Conservation (phyloP, 2,329 filamentous ascomycete species). For the Aspergillus sp. region DNA sequence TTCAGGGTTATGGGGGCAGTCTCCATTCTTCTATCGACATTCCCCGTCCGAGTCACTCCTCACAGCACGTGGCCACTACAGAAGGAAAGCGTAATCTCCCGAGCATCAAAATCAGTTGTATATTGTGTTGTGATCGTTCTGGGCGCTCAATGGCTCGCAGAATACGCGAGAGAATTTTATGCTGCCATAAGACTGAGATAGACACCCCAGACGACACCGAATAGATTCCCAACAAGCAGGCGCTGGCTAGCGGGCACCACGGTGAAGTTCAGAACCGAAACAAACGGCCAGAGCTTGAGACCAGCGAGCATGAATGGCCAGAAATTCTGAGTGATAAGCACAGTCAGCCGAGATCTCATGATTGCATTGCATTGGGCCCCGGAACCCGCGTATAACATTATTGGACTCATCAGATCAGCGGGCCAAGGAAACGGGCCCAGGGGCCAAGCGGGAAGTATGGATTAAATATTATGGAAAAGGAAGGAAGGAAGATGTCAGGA, state of each 20-base stretch:
- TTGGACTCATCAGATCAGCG: background rate
- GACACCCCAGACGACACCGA: conserved; percentile 41
- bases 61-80: no score
- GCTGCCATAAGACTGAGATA: conserved; percentile 37
- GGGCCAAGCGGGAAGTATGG: background rate
- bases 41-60: no score
- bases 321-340: conserved; percentile 30
- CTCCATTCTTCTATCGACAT: no score
- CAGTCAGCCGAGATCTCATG: background rate
- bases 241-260: conserved; percentile 36
- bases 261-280: conserved; percentile 40
- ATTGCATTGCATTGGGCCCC: background rate
- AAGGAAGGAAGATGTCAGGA: background rate
- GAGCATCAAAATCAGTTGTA: no score
- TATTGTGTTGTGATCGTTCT: background rate
- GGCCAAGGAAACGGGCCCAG: background rate
- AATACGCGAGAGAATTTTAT: conserved; percentile 3
- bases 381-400: background rate
- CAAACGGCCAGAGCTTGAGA: conserved; percentile 42
- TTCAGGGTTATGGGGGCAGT: no score
- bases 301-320: conserved; percentile 37
- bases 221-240: conserved; percentile 34
- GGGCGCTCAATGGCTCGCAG: background rate
- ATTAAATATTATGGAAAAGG: background rate
- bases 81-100: no score